Evolutionary conservation across 2,329 filamentous ascomycete species (phyloP), one percentile per base, ranked within the genome.

Genomic region (Aspergillus fischeri): DNA sequence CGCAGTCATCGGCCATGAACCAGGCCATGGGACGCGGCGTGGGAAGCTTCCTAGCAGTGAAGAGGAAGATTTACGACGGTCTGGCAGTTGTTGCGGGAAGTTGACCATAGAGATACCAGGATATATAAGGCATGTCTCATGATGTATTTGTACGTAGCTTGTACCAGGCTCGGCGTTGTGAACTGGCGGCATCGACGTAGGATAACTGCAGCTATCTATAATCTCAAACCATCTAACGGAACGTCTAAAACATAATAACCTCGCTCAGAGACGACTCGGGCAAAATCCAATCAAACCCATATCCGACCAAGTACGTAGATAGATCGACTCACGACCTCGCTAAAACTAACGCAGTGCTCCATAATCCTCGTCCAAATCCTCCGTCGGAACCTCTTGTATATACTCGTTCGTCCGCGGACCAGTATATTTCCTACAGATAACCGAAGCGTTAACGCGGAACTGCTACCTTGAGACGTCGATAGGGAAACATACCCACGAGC

Each of bases 61-160:
- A 91, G 77, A 87, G 81, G 75, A 92, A 90, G 75, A 95, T 99
- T 63, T 99, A 99, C 72, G 91, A 96, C 65, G 92, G 91, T 8
- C 76, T 99, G 70, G 94, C 94, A 35, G 91, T 97, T 58, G 92
- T 99, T 63, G 88, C 89, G 17, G 90, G 90, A 49, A 83, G 82
- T 51, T 90, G 72, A 74, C 10, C 7, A 24, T 28, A 17, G 44
- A 7, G 3, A 47, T 47, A 35, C 29, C 25, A 55, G 45, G 42
- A 25, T 55, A 24, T 49, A 32, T 58, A 27, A 27, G 32, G 21
- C 42, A 45, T 24, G 3, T 24, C 21, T 24, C 42, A 21, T 21
- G 11, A 14, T 53, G 51, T 53, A 48, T 53, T 47, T 45, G 42
- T 45, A 45, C 4, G 42, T 45, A 45, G n/a, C 21, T 7, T 38